Base-by-base conservation (phyloP, 2,329 filamentous ascomycete species). In the Teratosphaeria nubilosa region DNA sequence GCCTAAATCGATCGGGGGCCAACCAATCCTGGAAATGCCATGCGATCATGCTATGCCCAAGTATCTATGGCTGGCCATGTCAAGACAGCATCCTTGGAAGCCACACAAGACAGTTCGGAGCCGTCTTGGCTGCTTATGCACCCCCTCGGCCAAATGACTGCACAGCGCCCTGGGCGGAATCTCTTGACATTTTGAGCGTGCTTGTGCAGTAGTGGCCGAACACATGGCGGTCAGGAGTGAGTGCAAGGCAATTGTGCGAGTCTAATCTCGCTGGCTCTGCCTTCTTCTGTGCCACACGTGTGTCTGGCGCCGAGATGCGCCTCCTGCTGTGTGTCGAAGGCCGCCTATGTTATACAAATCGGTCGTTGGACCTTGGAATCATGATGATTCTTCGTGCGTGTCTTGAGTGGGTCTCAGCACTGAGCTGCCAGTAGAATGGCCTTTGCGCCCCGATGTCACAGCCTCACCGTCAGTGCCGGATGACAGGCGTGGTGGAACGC, bases 401-500 rank as follows among this genome's bases (percentile, higher is more conserved):
- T 22, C 24, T 11, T 30, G 13, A 25, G 24, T 53, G n/a, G 51
- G 13, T 24, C 51, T 53, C 16, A 22, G 31, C 20, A 20, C 51
- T 6, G 24, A 1, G 16, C 20, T 22, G 24, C 25, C 10, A 13
- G 50, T 5, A 16, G 51, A 53, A 3, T 1, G 11, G 37, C 54
- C 52, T 56, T 55, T 55, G 54, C 56, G 56, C 68, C 63, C 67
- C 20, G 54, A 56, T 63, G 59, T 62, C 57, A 55, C 58, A 60
- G 14, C 57, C 34, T 48, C 58, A 59, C 32, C 64, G 63, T 56
- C 68, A 65, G 55, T 62, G 62, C 55, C 51, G 3, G 58, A 34
- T 10, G 45, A 34, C 10, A 48, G n/a, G 20, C 41, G 59, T 52
- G 53, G 53, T 25, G 58, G 58, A 61, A 65, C 55, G 62, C 65